Conservation (phyloP, 192 early-diverging fungal genomes). For the Entomortierella parvispora region DNA sequence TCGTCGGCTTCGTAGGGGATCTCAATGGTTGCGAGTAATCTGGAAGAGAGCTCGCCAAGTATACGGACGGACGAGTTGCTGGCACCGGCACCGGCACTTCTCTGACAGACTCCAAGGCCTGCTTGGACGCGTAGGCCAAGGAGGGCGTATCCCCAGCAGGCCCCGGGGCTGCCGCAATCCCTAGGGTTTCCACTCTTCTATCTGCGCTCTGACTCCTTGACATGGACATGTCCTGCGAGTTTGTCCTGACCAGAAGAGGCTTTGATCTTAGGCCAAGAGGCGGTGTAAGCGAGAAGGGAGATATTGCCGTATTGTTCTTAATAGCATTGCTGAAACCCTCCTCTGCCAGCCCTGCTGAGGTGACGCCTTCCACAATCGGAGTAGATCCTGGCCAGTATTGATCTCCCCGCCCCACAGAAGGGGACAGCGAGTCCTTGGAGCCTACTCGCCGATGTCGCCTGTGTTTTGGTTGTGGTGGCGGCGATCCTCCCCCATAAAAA, state of each 20-base stretch:
- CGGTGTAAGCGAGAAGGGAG: too few species aligned
- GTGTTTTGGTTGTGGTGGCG: too few species aligned
- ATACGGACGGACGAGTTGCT: too few species aligned
- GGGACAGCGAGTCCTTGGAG: conserved; percentile 19
- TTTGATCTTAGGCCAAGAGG: too few species aligned
- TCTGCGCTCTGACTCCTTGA: conserved; percentile 23
- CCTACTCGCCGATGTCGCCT: conserved; percentile 23
- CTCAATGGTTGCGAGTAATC: neutral
- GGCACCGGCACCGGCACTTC: too few species aligned
- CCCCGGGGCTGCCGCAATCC: too few species aligned
- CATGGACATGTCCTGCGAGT: conserved; percentile 4
- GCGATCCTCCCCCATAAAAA: neutral
- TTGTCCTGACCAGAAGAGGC: too few species aligned
- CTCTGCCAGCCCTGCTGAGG: too few species aligned
- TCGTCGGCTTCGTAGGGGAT: neutral
- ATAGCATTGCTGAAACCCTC: neutral
- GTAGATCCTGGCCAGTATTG: conserved; percentile 50
- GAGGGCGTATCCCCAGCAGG: neutral
- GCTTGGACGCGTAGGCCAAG: neutral
- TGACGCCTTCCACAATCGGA: conserved; percentile 1
- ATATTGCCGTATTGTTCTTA: neutral
- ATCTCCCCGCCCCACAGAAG: neutral
- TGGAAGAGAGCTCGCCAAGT: neutral
- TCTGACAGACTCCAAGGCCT: conserved; percentile 9
- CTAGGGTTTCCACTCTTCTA: conserved; percentile 7